Evolutionary conservation across 345 rosid genomes (phyloP), one percentile per base, ranked within the genome.

Genomic region (Stellera chamaejasme): DNA sequence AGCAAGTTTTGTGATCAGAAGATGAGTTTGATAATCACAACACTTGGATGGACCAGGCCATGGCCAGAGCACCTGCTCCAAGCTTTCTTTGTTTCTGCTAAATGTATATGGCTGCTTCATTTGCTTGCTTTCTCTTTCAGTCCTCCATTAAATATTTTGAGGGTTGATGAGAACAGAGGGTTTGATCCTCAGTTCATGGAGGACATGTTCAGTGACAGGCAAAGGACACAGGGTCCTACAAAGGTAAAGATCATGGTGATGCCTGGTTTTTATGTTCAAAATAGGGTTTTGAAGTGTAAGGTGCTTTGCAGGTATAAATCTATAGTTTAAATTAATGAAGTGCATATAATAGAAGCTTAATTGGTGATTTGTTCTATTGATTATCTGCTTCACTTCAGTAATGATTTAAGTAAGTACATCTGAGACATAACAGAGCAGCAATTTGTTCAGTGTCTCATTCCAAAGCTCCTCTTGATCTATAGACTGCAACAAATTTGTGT

Each of bases 1-100:
- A 93, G 99, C 60, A 84, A 78, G 75, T 93, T 89, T 59, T 93
- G 99, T 46, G 99, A 93, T 64, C 95, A 93, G 75, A 93, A 87
- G 69, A 93, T 93, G 99, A 89, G 83, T 71, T 62, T 84, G 68
- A 79, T 93, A 50, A 83, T 93, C 49, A 72, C 96, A 19, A 79
- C 83, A 32, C 8, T 89, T 72, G 84, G 71, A 26, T 93, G 97
- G 94, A 87, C 88, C 1, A 71, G 88, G 46, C 90, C 91, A 9
- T 93, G 99, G 99, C 94, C 94, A 1, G 96, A 93, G 67, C 83
- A 77, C 56, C 82, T 89, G 58, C 91, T 89, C 26, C 94, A 89
- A 59, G 78, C 89, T 0, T 93, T 93, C 76, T 93, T 93, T 61
- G 96, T 89, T 27, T 82, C 91, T 11, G 85, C 97, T 5, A 93